Evolutionary conservation across 2,329 filamentous ascomycete species (phyloP).

Genomic region (Leptosphaerulina australis): DNA sequence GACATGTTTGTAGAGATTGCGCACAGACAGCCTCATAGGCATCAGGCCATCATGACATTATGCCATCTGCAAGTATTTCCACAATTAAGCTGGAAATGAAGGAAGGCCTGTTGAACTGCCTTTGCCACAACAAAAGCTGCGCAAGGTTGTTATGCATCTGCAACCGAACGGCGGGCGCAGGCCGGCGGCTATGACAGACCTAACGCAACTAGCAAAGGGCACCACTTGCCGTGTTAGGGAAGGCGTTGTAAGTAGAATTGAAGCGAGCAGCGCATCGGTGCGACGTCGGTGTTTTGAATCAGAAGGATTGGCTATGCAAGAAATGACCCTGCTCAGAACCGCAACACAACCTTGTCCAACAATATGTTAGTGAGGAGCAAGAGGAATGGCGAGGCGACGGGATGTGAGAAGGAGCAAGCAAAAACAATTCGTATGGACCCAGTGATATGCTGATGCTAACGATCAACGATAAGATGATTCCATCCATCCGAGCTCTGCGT

Average conservation of each 20-base stretch:
- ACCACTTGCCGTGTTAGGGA: slow-evolving; percentile 14
- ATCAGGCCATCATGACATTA: slow-evolving; percentile 16
- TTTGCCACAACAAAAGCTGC: slow-evolving; percentile 10
- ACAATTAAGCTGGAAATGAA: background rate
- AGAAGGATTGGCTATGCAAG: slow-evolving; percentile 3
- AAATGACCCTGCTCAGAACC: background rate
- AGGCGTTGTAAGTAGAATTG: background rate
- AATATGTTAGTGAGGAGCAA: slow-evolving; percentile 1
- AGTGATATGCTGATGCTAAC: slow-evolving; percentile 4
- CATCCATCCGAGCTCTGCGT: slow-evolving; percentile 1
- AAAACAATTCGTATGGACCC: background rate
- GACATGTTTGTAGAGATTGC: background rate
- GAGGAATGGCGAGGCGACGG: slow-evolving; percentile 13
- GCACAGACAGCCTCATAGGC: slow-evolving; percentile 2
- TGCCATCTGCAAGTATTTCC: slow-evolving; percentile 4
- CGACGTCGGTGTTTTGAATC: slow-evolving; percentile 11
- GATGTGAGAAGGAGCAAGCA: background rate
- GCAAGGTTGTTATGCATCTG: slow-evolving; percentile 4
- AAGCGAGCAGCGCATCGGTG: slow-evolving; percentile 1
- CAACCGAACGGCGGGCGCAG: slow-evolving; percentile 3
- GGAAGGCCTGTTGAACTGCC: slow-evolving; percentile 10
- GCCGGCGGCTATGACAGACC: slow-evolving; percentile 1
- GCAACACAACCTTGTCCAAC: slow-evolving; percentile 6
- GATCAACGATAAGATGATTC: background rate
- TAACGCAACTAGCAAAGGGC: slow-evolving; percentile 10